Base-by-base conservation (phyloP, 768 basidiomycete species). In the Tricholoma matsutake region DNA sequence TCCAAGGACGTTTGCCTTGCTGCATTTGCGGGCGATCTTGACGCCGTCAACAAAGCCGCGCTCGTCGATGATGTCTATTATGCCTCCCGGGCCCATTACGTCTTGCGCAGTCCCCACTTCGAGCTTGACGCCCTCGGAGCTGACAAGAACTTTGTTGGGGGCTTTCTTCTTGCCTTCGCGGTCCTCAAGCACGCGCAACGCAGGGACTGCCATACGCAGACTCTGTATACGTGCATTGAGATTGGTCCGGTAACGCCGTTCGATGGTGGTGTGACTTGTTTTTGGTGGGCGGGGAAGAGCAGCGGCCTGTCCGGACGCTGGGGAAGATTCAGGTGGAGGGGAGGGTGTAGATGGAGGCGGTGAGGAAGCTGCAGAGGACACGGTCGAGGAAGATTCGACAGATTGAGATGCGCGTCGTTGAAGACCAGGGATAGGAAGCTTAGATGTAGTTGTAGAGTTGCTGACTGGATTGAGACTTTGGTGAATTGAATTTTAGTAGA, bases 21-120 rank as follows among this genome's bases (percentile, higher is more conserved):
- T 91, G 72, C 91, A 91, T 75, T 94, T 96, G 61, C 92, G 81
- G 7, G 94, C 94, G 9, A 94, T 89, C 71, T 90, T 91, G 69
- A 96, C 91, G n/a, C 94, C 94, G 67, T 96, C 94, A 2, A 94
- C 88, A 65, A 88, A 94, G 3, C 94, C 94, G 3, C 92, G 83
- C 37, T 87, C 86, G 62, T 94, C 92, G n/a, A 91, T 84, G 1
- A 83, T 76, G 65, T 89, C 88, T 6, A 80, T 73, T 10, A 74
- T 72, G 0, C 68, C 73, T 29, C 56, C 56, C 6, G 56, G 41
- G 8, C 56, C 32, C 11, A 57, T 18, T 2, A 57, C 56, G 14
- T 22, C 56, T 18, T 74, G 73, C 20, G 66, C 65, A 10, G 73
- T 72, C 1, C 65, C 66, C 22, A 63, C 64, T 11, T 59, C 67